phyloP scores from a whole-genome alignment of 805 yeast species.

The Saccharomycopsis amapae region DNA sequence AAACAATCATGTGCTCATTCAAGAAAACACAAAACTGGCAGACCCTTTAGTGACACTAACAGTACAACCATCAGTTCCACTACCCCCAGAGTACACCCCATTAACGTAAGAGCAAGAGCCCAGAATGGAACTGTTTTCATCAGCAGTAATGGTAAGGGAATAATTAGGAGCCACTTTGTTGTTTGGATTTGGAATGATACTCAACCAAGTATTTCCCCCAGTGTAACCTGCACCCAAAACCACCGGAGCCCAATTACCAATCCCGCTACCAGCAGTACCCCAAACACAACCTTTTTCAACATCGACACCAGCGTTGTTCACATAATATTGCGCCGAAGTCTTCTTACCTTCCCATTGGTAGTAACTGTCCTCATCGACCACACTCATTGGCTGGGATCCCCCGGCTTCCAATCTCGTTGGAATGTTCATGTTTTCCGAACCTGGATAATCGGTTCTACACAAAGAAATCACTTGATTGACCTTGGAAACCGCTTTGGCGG shows the following conservation, averaged over 20 bases:
- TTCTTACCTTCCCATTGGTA: conserved; percentile 72
- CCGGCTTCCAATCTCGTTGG: conserved; percentile 82
- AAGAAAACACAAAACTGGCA: conserved; percentile 76
- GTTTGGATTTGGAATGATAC: conserved; percentile 93
- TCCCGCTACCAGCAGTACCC: conserved; percentile 70
- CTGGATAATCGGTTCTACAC: conserved; percentile 99
- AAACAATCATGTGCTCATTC: background rate
- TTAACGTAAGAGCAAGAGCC: conserved; percentile 78
- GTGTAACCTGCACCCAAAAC: conserved; percentile 88
- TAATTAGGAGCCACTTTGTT: conserved; percentile 60
- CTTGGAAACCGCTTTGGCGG: conserved; percentile 63
- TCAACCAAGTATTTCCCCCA: conserved; percentile 68
- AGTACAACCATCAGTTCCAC: conserved; percentile 80
- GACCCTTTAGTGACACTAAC: conserved; percentile 77
- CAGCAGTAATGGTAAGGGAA: conserved; percentile 72
- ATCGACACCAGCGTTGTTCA: conserved; percentile 91
- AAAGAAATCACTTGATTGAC: conserved; percentile 65
- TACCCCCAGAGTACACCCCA: conserved; percentile 60
- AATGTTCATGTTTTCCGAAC: conserved; percentile 96
- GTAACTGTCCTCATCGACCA: conserved; percentile 70
- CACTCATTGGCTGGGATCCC: conserved; percentile 55
- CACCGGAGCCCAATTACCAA: conserved; percentile 98
- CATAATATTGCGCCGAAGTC: conserved; percentile 95
- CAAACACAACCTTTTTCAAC: conserved; percentile 89
- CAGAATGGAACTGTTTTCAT: conserved; percentile 46